Conservation (phyloP, 2,329 filamentous ascomycete species). For the Nemania bipapillata region DNA sequence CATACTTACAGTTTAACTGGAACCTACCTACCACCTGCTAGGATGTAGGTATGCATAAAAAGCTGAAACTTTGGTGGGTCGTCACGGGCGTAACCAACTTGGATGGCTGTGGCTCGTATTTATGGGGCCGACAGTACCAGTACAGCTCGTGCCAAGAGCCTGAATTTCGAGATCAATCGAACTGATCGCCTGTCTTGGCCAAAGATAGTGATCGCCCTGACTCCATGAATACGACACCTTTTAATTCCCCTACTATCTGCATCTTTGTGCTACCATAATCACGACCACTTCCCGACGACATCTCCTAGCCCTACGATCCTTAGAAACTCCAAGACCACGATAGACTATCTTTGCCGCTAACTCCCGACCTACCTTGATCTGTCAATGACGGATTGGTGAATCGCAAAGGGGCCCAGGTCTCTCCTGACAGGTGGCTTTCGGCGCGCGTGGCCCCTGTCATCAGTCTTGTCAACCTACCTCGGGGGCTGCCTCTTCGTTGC, state of each 20-base stretch:
- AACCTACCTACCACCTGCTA: too few relatives aligned
- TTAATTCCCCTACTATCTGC: conserved; percentile 30
- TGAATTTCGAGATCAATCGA: conserved; percentile 39
- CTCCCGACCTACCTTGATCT: conserved; percentile 11
- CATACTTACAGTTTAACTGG: too few relatives aligned
- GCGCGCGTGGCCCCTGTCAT: conserved; percentile 30
- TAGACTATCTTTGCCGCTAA: not conserved
- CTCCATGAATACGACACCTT: conserved; percentile 47
- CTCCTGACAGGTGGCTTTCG: conserved; percentile 37
- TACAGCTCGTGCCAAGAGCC: conserved; percentile 29
- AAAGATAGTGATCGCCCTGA: conserved; percentile 36
- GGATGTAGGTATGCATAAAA: not conserved
- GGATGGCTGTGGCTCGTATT: conserved; percentile 35
- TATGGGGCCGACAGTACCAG: conserved; percentile 12
- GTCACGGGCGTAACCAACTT: conserved; percentile 15
- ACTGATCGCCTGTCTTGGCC: conserved; percentile 12
- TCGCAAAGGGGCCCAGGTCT: conserved; percentile 37
- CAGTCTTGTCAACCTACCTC: conserved; percentile 24
- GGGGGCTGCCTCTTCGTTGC: conserved; percentile 15
- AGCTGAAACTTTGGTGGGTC: conserved; percentile 31
- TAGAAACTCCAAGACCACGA: not conserved
- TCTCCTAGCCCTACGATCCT: conserved; percentile 3
- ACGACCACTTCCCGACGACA: conserved; percentile 13
- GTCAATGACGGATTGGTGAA: conserved; percentile 40
- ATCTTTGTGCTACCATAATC: conserved; percentile 9